A percentile compares a stretch with the other conserved stretches of the same genome.
Evolutionary conservation across 805 yeast genomes (phyloP).

Genomic region (Starmerella vitae): DNA sequence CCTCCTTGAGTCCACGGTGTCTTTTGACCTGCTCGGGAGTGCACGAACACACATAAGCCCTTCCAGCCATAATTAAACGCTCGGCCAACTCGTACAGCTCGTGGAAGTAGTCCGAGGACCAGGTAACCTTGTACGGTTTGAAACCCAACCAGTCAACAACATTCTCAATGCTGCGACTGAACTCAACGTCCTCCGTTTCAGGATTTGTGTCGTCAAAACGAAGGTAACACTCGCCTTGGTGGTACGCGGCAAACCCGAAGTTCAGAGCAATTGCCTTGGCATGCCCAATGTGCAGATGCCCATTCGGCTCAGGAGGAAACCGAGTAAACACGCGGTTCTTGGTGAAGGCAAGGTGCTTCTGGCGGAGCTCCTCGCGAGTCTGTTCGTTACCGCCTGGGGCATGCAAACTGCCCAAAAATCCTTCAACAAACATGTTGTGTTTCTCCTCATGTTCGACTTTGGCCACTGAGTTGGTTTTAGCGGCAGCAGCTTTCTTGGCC

Average conservation of each 20-base stretch:
- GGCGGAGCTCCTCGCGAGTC: conserved; percentile 70
- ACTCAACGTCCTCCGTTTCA: conserved; percentile 92
- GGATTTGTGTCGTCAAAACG: conserved; percentile 98
- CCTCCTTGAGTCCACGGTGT: conserved; percentile 80
- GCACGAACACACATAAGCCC: conserved; percentile 87
- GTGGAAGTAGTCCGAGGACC: conserved; percentile 92
- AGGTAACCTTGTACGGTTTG: conserved; percentile 84
- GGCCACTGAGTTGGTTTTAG: conserved; percentile 30
- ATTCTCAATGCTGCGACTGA: conserved; percentile 67
- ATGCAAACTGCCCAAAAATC: conserved; percentile 89
- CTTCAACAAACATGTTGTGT: conserved; percentile 69
- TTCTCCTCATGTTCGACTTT: conserved; percentile 10
- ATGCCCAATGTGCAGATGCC: conserved; percentile 94
- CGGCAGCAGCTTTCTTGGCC: conserved; percentile 13
- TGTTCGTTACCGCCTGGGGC: conserved; percentile 94
- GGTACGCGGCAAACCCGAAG: conserved; percentile 87
- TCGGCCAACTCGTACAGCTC: conserved; percentile 80
- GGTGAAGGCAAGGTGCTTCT: conserved; percentile 63
- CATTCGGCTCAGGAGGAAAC: conserved; percentile 98
- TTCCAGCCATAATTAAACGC: conserved; percentile 50
- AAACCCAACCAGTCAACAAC: conserved; percentile 93
- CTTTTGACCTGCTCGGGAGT: conserved; percentile 80
- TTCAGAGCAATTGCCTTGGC: conserved; percentile 95
- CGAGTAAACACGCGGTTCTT: conserved; percentile 79
- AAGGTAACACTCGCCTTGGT: conserved; percentile 78